A percentile compares a stretch with the other conserved stretches of the same genome.
These are phyloP conservation scores for Phyllachora maydis DNA, from an alignment of 2,329 filamentous ascomycete species.

Conservation along the genomic window DNA sequence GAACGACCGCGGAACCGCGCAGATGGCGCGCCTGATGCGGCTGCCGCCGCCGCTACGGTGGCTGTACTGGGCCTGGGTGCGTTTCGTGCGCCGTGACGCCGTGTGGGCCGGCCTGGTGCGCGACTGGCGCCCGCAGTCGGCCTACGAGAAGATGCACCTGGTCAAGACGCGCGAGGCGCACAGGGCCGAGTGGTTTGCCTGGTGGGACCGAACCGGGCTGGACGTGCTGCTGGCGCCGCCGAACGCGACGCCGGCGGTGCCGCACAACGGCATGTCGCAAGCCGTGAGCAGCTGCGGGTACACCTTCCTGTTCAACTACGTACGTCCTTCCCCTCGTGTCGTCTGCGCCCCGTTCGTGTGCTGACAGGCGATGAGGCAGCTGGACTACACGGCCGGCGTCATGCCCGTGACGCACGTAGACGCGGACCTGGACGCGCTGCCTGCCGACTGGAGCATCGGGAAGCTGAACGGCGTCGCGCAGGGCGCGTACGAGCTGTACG, in stretches of 20 bases:
- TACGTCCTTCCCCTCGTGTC: constrained; percentile 16
- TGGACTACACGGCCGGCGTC: constrained; percentile 72
- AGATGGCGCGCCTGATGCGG: constrained; percentile 54
- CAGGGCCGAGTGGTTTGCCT: constrained; percentile 60
- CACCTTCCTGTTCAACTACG: constrained; percentile 81
- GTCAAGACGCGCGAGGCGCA: constrained; percentile 60
- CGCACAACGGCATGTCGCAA: constrained; percentile 70
- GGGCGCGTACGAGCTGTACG: constrained; percentile 73
- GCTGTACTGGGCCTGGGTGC: constrained; percentile 78
- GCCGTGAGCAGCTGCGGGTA: constrained; percentile 78
- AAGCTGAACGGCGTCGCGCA: constrained; percentile 60
- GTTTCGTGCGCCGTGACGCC: constrained; percentile 55
- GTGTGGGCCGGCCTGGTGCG: constrained; percentile 62
- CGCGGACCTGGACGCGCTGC: constrained; percentile 41
- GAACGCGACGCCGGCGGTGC: constrained; percentile 77
- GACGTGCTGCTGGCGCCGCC: constrained; percentile 72
- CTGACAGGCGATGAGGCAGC: constrained; percentile 18
- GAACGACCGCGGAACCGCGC: constrained; percentile 56
- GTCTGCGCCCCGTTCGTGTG: not conserved
- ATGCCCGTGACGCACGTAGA: constrained; percentile 77
- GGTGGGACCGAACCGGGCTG: constrained; percentile 55
- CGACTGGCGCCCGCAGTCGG: constrained; percentile 53
- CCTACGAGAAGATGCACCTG: constrained; percentile 65
- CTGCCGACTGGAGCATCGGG: constrained; percentile 34
- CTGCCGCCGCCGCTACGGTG: constrained; percentile 59